phyloP scores from a whole-genome alignment of 176 grass and related monocot genomes.

The Musa itinerans region DNA sequence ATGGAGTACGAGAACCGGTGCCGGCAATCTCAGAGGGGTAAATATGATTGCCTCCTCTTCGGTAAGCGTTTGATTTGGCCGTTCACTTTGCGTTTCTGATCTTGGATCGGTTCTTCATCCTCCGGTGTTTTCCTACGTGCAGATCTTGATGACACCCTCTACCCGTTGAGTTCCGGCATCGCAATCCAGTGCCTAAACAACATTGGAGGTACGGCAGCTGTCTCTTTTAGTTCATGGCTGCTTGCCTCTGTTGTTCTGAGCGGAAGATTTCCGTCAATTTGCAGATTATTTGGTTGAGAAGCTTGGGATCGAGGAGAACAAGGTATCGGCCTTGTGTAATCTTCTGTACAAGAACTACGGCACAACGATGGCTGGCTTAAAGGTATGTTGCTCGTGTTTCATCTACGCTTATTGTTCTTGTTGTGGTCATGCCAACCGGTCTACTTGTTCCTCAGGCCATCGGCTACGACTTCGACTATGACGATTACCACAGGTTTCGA shows the following conservation, averaged over 20 bases:
- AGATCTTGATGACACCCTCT: conserved; percentile 94
- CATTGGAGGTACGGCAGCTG: conserved; percentile 47
- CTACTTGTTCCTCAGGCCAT: conserved; percentile 37
- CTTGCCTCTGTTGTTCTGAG: neutral
- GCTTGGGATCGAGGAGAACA: conserved; percentile 49
- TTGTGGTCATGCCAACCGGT: neutral
- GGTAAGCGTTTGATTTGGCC: conserved; percentile 21
- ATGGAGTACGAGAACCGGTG: conserved; percentile 56
- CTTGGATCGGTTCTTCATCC: neutral
- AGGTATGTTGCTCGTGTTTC: conserved; percentile 23
- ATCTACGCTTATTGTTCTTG: neutral
- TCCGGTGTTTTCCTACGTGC: neutral
- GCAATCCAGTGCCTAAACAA: conserved; percentile 53
- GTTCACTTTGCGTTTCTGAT: neutral
- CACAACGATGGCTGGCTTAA: conserved; percentile 84
- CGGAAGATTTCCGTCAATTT: neutral
- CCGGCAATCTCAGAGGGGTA: conserved; percentile 35
- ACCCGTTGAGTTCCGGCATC: conserved; percentile 61
- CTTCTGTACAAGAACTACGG: conserved; percentile 92
- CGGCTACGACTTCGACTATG: conserved; percentile 80
- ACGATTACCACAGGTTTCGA: conserved; percentile 61
- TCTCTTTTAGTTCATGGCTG: neutral
- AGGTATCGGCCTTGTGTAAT: conserved; percentile 48
- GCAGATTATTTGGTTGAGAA: conserved; percentile 78
- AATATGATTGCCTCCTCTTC: conserved; percentile 78